A percentile compares a stretch with the other conserved stretches of the same genome.
Conservation (phyloP, 805 yeast genomes). For the Candida oleophila region DNA sequence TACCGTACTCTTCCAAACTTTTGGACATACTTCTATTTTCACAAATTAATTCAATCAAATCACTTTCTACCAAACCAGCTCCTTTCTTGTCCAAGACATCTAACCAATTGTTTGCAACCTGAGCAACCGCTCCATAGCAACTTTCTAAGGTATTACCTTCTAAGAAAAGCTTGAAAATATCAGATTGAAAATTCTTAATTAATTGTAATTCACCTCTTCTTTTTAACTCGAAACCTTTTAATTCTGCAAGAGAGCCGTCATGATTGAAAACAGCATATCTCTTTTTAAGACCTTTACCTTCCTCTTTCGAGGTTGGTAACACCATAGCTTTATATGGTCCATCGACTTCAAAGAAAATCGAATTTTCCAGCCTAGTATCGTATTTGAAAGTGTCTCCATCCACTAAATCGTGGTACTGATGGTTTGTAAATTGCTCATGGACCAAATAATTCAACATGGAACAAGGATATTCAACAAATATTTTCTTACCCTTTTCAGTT, state of each 20-base stretch:
- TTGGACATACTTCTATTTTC: conserved; percentile 96
- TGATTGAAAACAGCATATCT: conserved; percentile 96
- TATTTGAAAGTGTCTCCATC: conserved; percentile 71
- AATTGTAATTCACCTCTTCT: conserved; percentile 94
- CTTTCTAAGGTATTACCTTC: conserved; percentile 77
- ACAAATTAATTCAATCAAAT: conserved; percentile 89
- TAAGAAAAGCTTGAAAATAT: conserved; percentile 85
- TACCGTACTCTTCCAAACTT: conserved; percentile 82
- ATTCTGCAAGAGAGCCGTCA: conserved; percentile 91
- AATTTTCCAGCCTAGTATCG: conserved; percentile 80
- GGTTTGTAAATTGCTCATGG: conserved; percentile 86
- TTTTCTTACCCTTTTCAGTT: conserved; percentile 72
- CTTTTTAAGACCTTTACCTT: conserved; percentile 94
- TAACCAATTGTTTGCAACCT: conserved; percentile 92
- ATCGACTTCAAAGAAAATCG: conserved; percentile 96
- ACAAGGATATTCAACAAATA: conserved; percentile 87
- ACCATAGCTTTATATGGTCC: conserved; percentile 99
- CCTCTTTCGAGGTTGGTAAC: conserved; percentile 94
- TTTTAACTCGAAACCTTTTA: conserved; percentile 95
- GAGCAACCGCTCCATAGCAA: conserved; percentile 88
- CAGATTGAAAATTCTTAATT: conserved; percentile 93
- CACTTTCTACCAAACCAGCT: conserved; percentile 85
- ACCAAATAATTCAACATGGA: conserved; percentile 94
- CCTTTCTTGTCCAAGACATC: conserved; percentile 92
- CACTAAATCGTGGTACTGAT: conserved; percentile 85